Evolutionary conservation across 345 rosid genomes (phyloP), one percentile per base, ranked within the genome.

Genomic region (Eucalyptus erythrocorys): DNA sequence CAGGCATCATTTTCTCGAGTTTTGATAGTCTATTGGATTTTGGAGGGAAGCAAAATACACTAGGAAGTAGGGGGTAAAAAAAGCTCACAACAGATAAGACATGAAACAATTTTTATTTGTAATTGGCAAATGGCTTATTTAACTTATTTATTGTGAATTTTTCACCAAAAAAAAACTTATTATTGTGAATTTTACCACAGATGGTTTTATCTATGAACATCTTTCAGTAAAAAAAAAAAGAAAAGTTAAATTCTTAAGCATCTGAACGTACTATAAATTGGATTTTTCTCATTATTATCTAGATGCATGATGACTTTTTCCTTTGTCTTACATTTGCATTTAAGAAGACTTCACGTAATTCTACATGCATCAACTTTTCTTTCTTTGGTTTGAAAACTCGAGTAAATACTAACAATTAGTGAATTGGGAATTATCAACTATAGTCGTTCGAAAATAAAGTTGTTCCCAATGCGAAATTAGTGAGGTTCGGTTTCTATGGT

Each of bases 171-270:
- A n/a, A n/a, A n/a, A n/a, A n/a, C n/a, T n/a, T n/a, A n/a, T 64
- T 64, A 64, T 13, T 7, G 71, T 64, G 71, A 30, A 7, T 64
- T 64, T 64, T 15, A n/a, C 21, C 76, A 64, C 40, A n/a, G 0
- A 64, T n/a, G 76, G 21, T 64, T 64, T n/a, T n/a, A 64, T n/a
- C 5, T n/a, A 64, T 64, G 40, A 64, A 14, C 76, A n/a, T 64
- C 76, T n/a, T 64, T n/a, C 19, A 32, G 1, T 68, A 0, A 32
- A 16, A 68, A n/a, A n/a, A 6, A 17, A 0, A 50, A 1, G 2
- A 19, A 51, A 68, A 68, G 34, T n/a, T 68, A 34, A 32, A 68
- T 8, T 68, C 22, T 34, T 68, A 68, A 68, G 42, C 80, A 68
- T 68, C 80, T 9, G 2, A 37, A 16, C 21, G 43, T 32, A 17